Conservation (phyloP, 129 eudicot species). For the Oenanthe sinensis region DNA sequence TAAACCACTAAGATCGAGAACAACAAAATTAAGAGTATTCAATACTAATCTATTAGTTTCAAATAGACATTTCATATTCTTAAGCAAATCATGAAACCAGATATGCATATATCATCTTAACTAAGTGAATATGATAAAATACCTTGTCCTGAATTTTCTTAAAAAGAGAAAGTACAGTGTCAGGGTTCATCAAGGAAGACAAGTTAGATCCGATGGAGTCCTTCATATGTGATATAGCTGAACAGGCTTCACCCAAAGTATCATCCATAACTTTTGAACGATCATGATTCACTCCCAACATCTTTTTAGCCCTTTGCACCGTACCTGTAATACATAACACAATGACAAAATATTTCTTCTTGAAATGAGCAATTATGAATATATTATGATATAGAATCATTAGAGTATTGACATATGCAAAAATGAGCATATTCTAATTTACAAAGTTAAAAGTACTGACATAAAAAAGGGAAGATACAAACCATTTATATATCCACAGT, state of each 20-base stretch:
- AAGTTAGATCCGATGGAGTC: conserved; percentile 32
- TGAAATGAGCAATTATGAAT: too few relatives aligned
- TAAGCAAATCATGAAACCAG: background rate
- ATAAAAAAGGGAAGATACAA: conserved; percentile 8
- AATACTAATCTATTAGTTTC: background rate
- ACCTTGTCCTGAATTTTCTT: conserved; percentile 79
- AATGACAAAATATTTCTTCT: background rate
- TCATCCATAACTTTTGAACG: conserved; percentile 46
- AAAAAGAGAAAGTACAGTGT: conserved; percentile 55
- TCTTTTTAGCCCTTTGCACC: conserved; percentile 67
- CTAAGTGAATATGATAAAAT: too few relatives aligned
- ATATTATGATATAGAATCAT: too few relatives aligned
- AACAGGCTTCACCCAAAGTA: conserved; percentile 30
- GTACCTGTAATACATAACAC: conserved; percentile 36
- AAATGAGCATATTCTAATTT: background rate
- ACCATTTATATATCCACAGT: conserved; percentile 90
- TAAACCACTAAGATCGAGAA: too few relatives aligned
- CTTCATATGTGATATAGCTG: conserved; percentile 48
- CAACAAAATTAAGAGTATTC: background rate
- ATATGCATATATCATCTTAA: background rate
- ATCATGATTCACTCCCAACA: conserved; percentile 57
- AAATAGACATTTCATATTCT: background rate
- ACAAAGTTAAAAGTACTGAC: background rate
- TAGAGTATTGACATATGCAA: too few relatives aligned
- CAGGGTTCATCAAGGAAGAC: conserved; percentile 39